Base-by-base conservation (phyloP, 345 rosid genomes). In the Populus alba region DNA sequence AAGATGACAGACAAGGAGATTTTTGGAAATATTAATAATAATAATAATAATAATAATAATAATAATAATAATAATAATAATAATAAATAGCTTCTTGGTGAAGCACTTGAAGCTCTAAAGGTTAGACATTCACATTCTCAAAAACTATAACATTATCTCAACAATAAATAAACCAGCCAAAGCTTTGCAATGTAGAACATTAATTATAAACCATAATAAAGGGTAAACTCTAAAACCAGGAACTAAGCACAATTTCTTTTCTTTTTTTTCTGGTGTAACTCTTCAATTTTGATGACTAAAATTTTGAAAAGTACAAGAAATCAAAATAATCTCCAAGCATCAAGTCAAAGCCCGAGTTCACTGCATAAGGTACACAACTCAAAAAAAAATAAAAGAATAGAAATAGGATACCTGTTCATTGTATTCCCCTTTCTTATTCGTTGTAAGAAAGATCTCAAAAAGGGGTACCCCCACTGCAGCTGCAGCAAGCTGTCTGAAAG, bases 381-480 rank as follows among this genome's bases (percentile, higher is more conserved):
- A 66, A 15, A 45, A 45, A 45, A 45, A 45, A 47, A 10, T 3
- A 72, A 31, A n/a, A 10, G 57, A 79, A 78, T 18, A 38, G 12
- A 67, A 18, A 66, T 74, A 81, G 80, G 55, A 82, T 78, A 93
- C 99, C 97, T 95, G 94, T 77, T 89, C 93, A 76, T 78, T 88
- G 85, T 89, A 93, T 89, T 91, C 85, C 12, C 98, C 97, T 77
- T 85, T 95, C 84, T 86, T 87, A 75, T 89, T 86, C 47, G 76
- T 75, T 33, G 89, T 90, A 73, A 95, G 84, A 83, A 91, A 95
- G 79, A 95, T 89, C 88, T 95, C 98, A 82, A 95, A 95, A 80
- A 95, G 81, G 15, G 96, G 99, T 68, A 80, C 86, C 75, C 97
- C 98, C 15, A 66, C 82, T 10, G 92, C 86, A 79, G 94, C 89